These are phyloP conservation scores for Senecio squalidus DNA, from an alignment of 140 eudicot species.

Conservation along the genomic window DNA sequence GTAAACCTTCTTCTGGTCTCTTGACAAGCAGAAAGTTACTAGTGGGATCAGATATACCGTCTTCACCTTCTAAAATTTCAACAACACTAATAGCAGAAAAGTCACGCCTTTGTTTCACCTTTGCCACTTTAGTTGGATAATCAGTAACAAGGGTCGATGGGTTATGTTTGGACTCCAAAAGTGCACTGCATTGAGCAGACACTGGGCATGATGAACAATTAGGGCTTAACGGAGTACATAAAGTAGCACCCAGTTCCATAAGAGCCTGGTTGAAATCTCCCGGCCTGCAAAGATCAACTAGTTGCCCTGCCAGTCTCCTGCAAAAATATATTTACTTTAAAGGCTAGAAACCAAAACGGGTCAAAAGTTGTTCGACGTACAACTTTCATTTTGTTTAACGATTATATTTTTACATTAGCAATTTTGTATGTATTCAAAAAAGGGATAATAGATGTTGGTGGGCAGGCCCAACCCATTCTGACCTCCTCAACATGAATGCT, in stretches of 20 bases:
- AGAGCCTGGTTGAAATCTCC: slow-evolving; percentile 98
- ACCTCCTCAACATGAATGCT: background rate
- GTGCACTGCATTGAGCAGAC: slow-evolving; percentile 58
- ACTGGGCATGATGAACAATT: slow-evolving; percentile 69
- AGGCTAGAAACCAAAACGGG: too few relatives aligned
- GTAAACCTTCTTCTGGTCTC: slow-evolving; percentile 90
- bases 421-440: too few relatives aligned
- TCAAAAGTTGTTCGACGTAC: too few relatives aligned
- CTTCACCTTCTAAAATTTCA: slow-evolving; percentile 48
- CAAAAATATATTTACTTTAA: too few relatives aligned
- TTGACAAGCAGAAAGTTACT: slow-evolving; percentile 66
- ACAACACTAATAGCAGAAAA: slow-evolving; percentile 83
- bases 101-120: slow-evolving; percentile 78
- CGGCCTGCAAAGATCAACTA: slow-evolving; percentile 81
- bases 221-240: slow-evolving; percentile 65
- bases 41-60: slow-evolving; percentile 23
- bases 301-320: slow-evolving; percentile 77
- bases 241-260: slow-evolving; percentile 96
- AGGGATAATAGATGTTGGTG: too few relatives aligned
- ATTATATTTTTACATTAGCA: too few relatives aligned
- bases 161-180: slow-evolving; percentile 34
- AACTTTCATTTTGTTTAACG: too few relatives aligned
- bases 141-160: slow-evolving; percentile 54
- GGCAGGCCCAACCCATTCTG: too few relatives aligned
- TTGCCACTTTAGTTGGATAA: slow-evolving; percentile 79